These are phyloP conservation scores for Zymoseptoria tritici DNA, from an alignment of 2,329 filamentous ascomycete genomes.

Conservation along the genomic window DNA sequence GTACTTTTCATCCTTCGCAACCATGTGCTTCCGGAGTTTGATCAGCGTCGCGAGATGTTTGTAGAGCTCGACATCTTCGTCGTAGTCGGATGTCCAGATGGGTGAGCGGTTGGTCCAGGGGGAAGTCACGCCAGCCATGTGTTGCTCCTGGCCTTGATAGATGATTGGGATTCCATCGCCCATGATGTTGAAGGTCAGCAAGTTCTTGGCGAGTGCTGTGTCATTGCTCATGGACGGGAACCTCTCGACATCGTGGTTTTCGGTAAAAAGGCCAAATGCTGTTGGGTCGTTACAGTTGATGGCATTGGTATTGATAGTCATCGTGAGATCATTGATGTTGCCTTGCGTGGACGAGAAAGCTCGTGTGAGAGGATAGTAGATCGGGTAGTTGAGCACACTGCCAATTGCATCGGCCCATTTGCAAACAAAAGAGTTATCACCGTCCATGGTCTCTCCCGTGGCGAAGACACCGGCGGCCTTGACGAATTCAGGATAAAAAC, in stretches of 20 bases:
- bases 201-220: slow-evolving; percentile 32
- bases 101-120: slow-evolving; percentile 33
- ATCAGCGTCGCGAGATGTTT: slow-evolving; percentile 36
- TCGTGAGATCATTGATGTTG: slow-evolving; percentile 33
- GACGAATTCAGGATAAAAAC: slow-evolving; percentile 32
- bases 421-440: slow-evolving; percentile 29
- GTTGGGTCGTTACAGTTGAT: slow-evolving; percentile 32
- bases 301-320: slow-evolving; percentile 28
- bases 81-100: slow-evolving; percentile 34
- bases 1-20: slow-evolving; percentile 34
- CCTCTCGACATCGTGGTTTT: slow-evolving; percentile 37
- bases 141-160: slow-evolving; percentile 38
- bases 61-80: slow-evolving; percentile 35
- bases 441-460: slow-evolving; percentile 32
- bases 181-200: slow-evolving; percentile 33
- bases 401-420: slow-evolving; percentile 31
- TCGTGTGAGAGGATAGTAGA: slow-evolving; percentile 32
- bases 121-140: slow-evolving; percentile 29
- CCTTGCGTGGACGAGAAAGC: slow-evolving; percentile 32
- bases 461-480: slow-evolving; percentile 31
- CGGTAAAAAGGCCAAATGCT: slow-evolving; percentile 32
- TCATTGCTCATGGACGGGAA: slow-evolving; percentile 34
- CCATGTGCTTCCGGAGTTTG: slow-evolving; percentile 36
- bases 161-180: slow-evolving; percentile 38
- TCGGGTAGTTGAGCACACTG: slow-evolving; percentile 33